These are phyloP conservation scores for Aciculoconidium aculeatum DNA, from an alignment of 805 yeast genomes.

Conservation along the genomic window DNA sequence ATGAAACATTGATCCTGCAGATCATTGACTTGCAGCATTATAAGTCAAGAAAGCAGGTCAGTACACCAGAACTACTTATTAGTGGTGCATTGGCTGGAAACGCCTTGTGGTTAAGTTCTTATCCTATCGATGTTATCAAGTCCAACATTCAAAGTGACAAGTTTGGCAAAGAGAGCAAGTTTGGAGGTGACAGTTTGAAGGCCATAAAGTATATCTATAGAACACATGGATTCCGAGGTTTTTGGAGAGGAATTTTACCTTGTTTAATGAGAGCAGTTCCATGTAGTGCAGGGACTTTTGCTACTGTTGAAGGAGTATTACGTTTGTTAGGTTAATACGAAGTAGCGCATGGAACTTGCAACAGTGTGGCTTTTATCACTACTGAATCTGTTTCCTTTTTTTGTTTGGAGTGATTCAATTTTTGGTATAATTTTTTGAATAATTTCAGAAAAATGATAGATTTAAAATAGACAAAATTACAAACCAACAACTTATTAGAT, in stretches of 20 bases:
- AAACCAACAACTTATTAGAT: no score
- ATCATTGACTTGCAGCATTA: constrained; percentile 29
- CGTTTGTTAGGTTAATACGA: constrained; percentile 45
- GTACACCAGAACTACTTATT: constrained; percentile 49
- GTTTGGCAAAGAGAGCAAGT: constrained; percentile 40
- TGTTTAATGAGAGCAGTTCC: constrained; percentile 58
- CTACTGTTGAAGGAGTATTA: constrained; percentile 65
- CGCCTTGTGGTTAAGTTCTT: constrained; percentile 54
- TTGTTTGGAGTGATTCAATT: no score
- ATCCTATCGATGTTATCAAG: constrained; percentile 48
- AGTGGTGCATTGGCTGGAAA: constrained; percentile 68
- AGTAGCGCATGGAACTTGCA: no score
- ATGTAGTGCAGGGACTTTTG: constrained; percentile 70
- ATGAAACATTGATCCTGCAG: constrained; percentile 47
- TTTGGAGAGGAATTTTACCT: constrained; percentile 60
- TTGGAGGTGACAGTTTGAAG: constrained; percentile 30
- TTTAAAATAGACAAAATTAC: no score
- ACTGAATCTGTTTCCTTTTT: neutral
- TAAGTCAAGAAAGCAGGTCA: constrained; percentile 40
- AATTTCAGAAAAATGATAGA: no score
- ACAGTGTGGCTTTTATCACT: neutral
- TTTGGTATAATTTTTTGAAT: no score
- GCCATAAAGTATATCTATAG: constrained; percentile 37
- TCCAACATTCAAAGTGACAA: constrained; percentile 49
- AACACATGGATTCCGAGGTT: constrained; percentile 44